A percentile compares a stretch with the other conserved stretches of the same genome.
phyloP scores from a whole-genome alignment of 2,329 filamentous ascomycete genomes.

The Fusarium tjaetaba region DNA sequence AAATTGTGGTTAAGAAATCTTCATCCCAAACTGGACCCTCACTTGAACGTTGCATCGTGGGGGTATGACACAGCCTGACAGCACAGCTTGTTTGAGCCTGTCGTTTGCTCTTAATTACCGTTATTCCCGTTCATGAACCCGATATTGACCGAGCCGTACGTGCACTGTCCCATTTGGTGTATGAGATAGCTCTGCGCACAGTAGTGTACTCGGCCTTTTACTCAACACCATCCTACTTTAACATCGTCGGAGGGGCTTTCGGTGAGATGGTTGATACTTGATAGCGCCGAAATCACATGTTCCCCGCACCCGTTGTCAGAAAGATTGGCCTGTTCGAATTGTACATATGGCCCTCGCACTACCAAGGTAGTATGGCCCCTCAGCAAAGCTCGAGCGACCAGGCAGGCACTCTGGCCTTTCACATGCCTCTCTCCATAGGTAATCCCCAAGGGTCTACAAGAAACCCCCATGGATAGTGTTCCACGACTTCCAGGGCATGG shows the following conservation, averaged over 20 bases:
- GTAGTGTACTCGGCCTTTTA: constrained; percentile 4
- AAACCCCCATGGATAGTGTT: background rate
- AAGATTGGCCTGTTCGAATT: constrained; percentile 11
- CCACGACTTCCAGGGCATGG: constrained; percentile 2
- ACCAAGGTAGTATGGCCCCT: constrained; percentile 10
- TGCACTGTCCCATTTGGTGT: constrained; percentile 1
- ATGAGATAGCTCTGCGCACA: background rate
- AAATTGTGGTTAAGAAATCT: constrained; percentile 1
- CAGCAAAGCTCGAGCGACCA: constrained; percentile 3
- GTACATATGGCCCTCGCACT: constrained; percentile 4
- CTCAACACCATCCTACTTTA: background rate
- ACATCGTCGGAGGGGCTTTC: constrained; percentile 32
- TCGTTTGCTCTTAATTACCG: constrained; percentile 7
- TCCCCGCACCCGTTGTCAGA: constrained; percentile 17
- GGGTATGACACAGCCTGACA: constrained; percentile 2
- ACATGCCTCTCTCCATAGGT: background rate
- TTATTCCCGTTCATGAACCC: constrained; percentile 31
- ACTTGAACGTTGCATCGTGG: constrained; percentile 27
- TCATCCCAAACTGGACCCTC: background rate
- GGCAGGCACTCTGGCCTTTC: constrained; percentile 1
- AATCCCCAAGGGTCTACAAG: background rate
- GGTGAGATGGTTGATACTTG: constrained; percentile 39
- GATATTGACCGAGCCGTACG: constrained; percentile 42
- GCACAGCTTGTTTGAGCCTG: background rate
- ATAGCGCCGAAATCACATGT: constrained; percentile 38